phyloP scores from a whole-genome alignment of 2,329 filamentous ascomycete species.

The Colletotrichum tropicicola region DNA sequence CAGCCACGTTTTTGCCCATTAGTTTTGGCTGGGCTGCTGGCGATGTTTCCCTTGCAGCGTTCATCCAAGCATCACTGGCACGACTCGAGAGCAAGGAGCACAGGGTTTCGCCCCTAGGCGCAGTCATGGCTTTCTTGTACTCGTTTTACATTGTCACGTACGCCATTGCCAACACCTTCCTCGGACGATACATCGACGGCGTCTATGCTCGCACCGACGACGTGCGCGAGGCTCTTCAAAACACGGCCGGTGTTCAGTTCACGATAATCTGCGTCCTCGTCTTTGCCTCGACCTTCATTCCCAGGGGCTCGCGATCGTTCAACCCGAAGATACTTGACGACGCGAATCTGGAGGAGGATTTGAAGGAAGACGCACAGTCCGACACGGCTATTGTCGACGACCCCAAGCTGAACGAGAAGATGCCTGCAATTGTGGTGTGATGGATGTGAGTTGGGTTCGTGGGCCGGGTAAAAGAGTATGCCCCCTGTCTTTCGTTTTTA shows the following conservation, averaged over 20 bases:
- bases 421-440: not conserved
- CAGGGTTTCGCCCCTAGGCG: constrained; percentile 57
- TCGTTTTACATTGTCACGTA: constrained; percentile 58
- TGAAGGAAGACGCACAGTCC: not conserved
- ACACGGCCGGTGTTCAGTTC: constrained; percentile 57
- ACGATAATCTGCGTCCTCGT: constrained; percentile 52
- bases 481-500: not conserved
- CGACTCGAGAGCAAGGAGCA: constrained; percentile 51
- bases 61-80: constrained; percentile 59
- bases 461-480: not conserved
- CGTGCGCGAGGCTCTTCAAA: constrained; percentile 48
- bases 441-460: not conserved
- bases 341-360: constrained; percentile 42
- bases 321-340: constrained; percentile 53
- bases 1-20: constrained; percentile 50
- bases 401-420: not conserved
- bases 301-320: constrained; percentile 50
- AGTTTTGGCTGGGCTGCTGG: constrained; percentile 61
- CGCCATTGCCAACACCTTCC: constrained; percentile 51
- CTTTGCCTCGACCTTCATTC: constrained; percentile 54
- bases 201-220: constrained; percentile 42
- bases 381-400: not conserved
- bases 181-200: constrained; percentile 55
- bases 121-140: constrained; percentile 61
- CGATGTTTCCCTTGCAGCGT: constrained; percentile 59